phyloP scores from a whole-genome alignment of 805 yeast genomes.

The Lipomyces starkeyi region DNA sequence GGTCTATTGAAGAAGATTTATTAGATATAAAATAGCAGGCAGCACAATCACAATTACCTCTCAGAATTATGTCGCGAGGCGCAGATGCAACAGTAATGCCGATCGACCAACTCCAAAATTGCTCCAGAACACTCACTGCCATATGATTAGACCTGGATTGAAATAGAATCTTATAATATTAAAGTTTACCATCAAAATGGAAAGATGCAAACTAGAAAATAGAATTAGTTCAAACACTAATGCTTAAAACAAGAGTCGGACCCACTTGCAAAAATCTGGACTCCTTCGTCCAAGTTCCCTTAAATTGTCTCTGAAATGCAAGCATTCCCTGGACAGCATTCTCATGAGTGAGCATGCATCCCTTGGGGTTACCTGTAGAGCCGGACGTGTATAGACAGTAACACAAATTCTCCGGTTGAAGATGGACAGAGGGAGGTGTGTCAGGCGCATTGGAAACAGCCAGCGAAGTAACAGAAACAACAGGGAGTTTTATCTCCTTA shows the following conservation, averaged over 20 bases:
- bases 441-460: conserved; percentile 1
- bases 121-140: conserved; percentile 41
- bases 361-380: conserved; percentile 43
- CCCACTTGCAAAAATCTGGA: conserved; percentile 35
- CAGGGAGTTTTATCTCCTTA: conserved; percentile 2
- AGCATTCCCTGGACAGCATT: conserved; percentile 42
- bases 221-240: not conserved
- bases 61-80: conserved; percentile 37
- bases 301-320: conserved; percentile 38
- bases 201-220: conserved; percentile 39
- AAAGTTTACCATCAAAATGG: conserved; percentile 40
- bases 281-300: conserved; percentile 25
- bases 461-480: conserved; percentile 12
- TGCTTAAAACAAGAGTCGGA: conserved; percentile 7
- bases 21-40: not conserved
- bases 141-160: not conserved
- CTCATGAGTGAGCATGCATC: conserved; percentile 40
- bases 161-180: not conserved
- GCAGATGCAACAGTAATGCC: conserved; percentile 40
- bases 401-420: conserved; percentile 27
- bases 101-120: conserved; percentile 42
- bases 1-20: conserved; percentile 17
- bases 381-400: conserved; percentile 43
- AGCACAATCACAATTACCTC: conserved; percentile 12
- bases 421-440: not conserved